Evolutionary conservation across 2,329 filamentous ascomycete species (phyloP).

Genomic region (Myriangium duriaei): DNA sequence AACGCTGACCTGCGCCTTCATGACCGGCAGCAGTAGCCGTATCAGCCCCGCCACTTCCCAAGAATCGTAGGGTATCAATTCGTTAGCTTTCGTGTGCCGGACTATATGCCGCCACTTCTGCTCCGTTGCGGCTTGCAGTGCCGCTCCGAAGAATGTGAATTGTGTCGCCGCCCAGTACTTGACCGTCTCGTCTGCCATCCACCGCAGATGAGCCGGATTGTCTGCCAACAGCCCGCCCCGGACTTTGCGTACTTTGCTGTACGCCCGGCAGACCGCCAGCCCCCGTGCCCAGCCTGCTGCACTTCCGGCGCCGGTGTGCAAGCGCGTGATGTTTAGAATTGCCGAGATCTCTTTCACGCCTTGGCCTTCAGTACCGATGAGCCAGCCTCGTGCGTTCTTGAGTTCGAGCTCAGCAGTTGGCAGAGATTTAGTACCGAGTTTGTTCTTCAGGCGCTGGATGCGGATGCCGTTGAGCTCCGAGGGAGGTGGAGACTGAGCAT

Average conservation of each 20-base stretch:
- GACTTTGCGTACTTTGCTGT: conserved; percentile 44
- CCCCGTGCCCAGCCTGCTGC: conserved; percentile 44
- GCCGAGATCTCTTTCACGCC: conserved; percentile 57
- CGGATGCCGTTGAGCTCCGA: conserved; percentile 52
- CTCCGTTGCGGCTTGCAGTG: conserved; percentile 29
- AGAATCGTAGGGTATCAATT: conserved; percentile 16
- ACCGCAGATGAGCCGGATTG: conserved; percentile 45
- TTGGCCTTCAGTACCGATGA: conserved; percentile 53
- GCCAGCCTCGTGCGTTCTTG: conserved; percentile 48
- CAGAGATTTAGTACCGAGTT: conserved; percentile 56
- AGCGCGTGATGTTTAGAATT: conserved; percentile 53
- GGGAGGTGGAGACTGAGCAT: conserved; percentile 23
- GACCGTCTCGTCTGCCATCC: conserved; percentile 43
- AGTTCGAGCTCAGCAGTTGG: conserved; percentile 60
- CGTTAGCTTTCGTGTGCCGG: conserved; percentile 22
- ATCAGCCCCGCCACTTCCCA: conserved; percentile 28
- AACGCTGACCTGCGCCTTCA: conserved; percentile 47
- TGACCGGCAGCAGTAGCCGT: conserved; percentile 45
- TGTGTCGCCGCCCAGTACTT: conserved; percentile 47
- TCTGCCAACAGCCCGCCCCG: conserved; percentile 37
- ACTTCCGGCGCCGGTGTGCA: conserved; percentile 44
- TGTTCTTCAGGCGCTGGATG: conserved; percentile 59
- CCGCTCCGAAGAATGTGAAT: conserved; percentile 41
- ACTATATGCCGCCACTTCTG: conserved; percentile 5
- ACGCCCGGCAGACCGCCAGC: conserved; percentile 45